Conservation (phyloP, 345 rosid species). For the Citrus australasica region DNA sequence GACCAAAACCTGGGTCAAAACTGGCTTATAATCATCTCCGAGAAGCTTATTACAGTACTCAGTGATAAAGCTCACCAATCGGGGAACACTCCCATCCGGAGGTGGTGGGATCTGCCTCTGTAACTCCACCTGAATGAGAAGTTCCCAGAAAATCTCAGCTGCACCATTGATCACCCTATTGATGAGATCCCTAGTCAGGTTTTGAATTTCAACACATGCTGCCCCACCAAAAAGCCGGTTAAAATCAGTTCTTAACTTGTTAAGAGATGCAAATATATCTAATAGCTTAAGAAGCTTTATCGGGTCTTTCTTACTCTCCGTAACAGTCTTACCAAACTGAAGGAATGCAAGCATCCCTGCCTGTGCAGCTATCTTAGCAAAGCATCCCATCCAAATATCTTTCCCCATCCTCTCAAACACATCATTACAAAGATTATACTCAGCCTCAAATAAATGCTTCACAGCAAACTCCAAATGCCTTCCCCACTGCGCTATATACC, state of each 20-base stretch:
- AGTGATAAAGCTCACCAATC: slow-evolving; percentile 72
- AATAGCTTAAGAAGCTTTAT: slow-evolving; percentile 83
- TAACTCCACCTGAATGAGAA: slow-evolving; percentile 81
- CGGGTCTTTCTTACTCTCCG: slow-evolving; percentile 93
- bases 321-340: slow-evolving; percentile 91
- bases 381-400: slow-evolving; percentile 96
- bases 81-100: slow-evolving; percentile 74
- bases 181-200: slow-evolving; percentile 91
- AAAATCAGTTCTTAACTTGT: slow-evolving; percentile 86
- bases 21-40: slow-evolving; percentile 78
- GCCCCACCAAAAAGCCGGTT: slow-evolving; percentile 96
- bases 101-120: slow-evolving; percentile 86
- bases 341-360: slow-evolving; percentile 94
- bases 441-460: slow-evolving; percentile 95
- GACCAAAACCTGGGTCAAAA: slow-evolving; percentile 71
- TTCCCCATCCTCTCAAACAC: slow-evolving; percentile 84
- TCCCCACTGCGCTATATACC: slow-evolving; percentile 87
- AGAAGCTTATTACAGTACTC: slow-evolving; percentile 85
- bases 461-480: slow-evolving; percentile 98
- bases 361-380: slow-evolving; percentile 92
- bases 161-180: slow-evolving; percentile 84
- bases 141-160: slow-evolving; percentile 96
- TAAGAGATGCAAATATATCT: slow-evolving; percentile 84
- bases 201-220: slow-evolving; percentile 90
- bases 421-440: slow-evolving; percentile 86